Conservation (phyloP, 805 yeast genomes). For the Nakazawaea wickerhamii region DNA sequence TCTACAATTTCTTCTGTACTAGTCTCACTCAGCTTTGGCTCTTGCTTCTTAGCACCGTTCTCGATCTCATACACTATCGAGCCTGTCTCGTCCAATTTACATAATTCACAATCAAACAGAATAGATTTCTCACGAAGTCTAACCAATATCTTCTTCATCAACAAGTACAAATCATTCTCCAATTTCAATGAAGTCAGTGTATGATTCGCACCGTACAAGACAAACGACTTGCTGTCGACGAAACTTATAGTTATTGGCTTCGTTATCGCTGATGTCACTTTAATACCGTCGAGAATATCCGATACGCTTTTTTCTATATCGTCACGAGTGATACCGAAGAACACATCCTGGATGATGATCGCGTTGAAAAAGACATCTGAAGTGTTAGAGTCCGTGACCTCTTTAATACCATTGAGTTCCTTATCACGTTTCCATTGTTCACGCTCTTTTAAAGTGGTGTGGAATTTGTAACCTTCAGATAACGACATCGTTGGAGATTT, state of each 20-base stretch:
- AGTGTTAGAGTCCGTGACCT: background rate
- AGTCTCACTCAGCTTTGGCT: background rate
- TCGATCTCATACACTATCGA: slow-evolving; percentile 26
- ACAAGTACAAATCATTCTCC: slow-evolving; percentile 36
- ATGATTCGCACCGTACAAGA: slow-evolving; percentile 32
- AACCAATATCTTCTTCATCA: slow-evolving; percentile 31
- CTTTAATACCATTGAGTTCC: slow-evolving; percentile 22
- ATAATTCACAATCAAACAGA: slow-evolving; percentile 45
- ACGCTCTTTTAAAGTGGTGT: slow-evolving; percentile 24
- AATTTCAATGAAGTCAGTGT: slow-evolving; percentile 30
- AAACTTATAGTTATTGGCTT: slow-evolving; percentile 27
- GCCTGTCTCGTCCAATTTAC: slow-evolving; percentile 35
- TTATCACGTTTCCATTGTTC: slow-evolving; percentile 19
- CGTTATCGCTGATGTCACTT: slow-evolving; percentile 19
- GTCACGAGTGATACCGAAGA: slow-evolving; percentile 45
- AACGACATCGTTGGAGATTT: slow-evolving; percentile 40
- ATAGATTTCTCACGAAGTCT: slow-evolving; percentile 33
- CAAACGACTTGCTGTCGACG: slow-evolving; percentile 36
- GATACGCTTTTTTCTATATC: slow-evolving; percentile 29
- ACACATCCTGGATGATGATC: slow-evolving; percentile 45
- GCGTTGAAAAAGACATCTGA: slow-evolving; percentile 38
- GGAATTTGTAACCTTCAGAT: slow-evolving; percentile 34
- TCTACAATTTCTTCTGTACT: background rate
- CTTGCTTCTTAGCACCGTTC: background rate
- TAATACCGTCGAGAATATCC: slow-evolving; percentile 21